A percentile compares a stretch with the other conserved stretches of the same genome.
phyloP scores from a whole-genome alignment of 495 filamentous ascomycete genomes.

The Tetracladium marchalianum region DNA sequence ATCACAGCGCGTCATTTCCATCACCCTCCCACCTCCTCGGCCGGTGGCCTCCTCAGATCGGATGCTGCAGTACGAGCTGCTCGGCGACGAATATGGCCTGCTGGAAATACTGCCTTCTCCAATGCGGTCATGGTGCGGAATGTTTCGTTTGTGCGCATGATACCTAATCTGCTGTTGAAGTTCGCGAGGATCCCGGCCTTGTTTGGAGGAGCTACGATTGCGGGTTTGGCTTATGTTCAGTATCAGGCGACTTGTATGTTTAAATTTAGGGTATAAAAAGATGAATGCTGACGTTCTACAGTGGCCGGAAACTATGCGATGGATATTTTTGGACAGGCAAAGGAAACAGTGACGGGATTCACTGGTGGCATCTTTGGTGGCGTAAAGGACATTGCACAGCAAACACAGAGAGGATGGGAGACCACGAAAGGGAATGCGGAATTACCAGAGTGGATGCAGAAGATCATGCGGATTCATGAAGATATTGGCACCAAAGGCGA shows the following conservation, averaged over 20 bases:
- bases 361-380: constrained; percentile 57
- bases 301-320: constrained; percentile 86
- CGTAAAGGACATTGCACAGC: constrained; percentile 63
- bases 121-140: constrained; percentile 77
- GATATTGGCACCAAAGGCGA: constrained; percentile 27
- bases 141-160: constrained; percentile 72
- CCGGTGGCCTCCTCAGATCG: constrained; percentile 60
- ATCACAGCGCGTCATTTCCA: constrained; percentile 53
- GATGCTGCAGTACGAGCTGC: constrained; percentile 49
- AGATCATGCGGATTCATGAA: constrained; percentile 53
- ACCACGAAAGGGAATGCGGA: constrained; percentile 71
- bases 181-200: constrained; percentile 79
- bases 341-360: constrained; percentile 54
- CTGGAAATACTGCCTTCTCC: constrained; percentile 67
- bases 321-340: constrained; percentile 63
- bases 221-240: constrained; percentile 82
- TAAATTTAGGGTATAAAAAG: background rate
- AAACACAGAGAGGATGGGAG: constrained; percentile 71
- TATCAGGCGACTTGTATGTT: constrained; percentile 86
- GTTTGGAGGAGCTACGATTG: constrained; percentile 81
- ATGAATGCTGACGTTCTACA: constrained; percentile 21
- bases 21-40: constrained; percentile 45
- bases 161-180: constrained; percentile 86
- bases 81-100: constrained; percentile 59
- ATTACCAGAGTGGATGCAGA: constrained; percentile 78